Conservation (phyloP, 2,329 filamentous ascomycete species). For the Colletotrichum simmondsii region DNA sequence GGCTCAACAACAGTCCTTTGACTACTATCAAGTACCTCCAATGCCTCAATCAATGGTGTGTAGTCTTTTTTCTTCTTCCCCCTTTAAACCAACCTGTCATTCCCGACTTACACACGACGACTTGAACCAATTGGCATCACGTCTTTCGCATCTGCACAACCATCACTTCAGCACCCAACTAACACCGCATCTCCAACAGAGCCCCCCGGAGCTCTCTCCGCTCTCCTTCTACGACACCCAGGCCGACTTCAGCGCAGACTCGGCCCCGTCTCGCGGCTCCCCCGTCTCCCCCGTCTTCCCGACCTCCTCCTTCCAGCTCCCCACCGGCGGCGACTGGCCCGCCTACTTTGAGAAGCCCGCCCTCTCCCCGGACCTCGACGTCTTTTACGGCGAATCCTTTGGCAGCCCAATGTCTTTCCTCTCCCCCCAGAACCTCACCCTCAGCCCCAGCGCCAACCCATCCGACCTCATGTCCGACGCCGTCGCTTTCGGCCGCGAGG, state of each 20-base stretch:
- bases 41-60: slow-evolving; percentile 32
- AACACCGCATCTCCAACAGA: slow-evolving; percentile 18
- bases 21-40: slow-evolving; percentile 30
- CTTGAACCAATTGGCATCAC: neutral
- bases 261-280: slow-evolving; percentile 45
- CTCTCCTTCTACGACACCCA: slow-evolving; percentile 37
- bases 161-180: neutral
- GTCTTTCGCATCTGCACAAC: neutral
- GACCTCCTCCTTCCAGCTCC: slow-evolving; percentile 43
- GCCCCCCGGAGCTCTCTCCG: slow-evolving; percentile 33
- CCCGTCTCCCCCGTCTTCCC: slow-evolving; percentile 43
- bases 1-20: slow-evolving; percentile 31
- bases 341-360: slow-evolving; percentile 43
- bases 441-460: slow-evolving; percentile 49
- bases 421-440: slow-evolving; percentile 38
- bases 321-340: slow-evolving; percentile 40
- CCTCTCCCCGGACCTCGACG: slow-evolving; percentile 41
- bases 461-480: slow-evolving; percentile 42
- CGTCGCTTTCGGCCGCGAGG: slow-evolving; percentile 39
- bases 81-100: neutral
- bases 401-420: slow-evolving; percentile 42
- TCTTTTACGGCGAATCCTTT: slow-evolving; percentile 44
- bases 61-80: neutral
- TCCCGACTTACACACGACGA: neutral
- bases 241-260: slow-evolving; percentile 48